Evolutionary conservation across 202 grass and related monocot genomes (phyloP).

Genomic region (Dendrocalamus latiflorus): DNA sequence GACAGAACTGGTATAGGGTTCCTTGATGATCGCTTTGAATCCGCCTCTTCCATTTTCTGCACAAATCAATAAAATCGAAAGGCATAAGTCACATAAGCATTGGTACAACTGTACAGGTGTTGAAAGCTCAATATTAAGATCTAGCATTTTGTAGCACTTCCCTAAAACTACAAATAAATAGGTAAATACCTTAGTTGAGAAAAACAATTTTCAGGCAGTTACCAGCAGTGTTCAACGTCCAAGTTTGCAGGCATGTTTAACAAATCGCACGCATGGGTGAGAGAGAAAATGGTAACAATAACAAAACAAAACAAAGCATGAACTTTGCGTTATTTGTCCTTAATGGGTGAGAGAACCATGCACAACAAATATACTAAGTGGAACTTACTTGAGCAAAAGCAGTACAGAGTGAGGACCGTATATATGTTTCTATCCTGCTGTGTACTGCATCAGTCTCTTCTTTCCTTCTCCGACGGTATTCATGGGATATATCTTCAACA

Average conservation of each 20-base stretch:
- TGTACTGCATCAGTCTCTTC: slow-evolving; percentile 70
- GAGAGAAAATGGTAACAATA: not conserved
- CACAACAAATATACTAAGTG: not conserved
- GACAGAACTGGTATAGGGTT: slow-evolving; percentile 71
- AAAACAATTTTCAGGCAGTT: not conserved
- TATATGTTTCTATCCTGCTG: slow-evolving; percentile 80
- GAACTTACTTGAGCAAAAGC: slow-evolving; percentile 90
- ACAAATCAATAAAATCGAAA: slow-evolving; percentile 34
- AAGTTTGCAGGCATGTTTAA: slow-evolving; percentile 25
- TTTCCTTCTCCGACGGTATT: slow-evolving; percentile 77
- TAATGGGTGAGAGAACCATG: not conserved
- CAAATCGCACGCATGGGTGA: not conserved
- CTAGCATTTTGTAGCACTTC: not conserved
- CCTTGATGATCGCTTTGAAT: slow-evolving; percentile 70
- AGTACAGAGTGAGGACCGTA: slow-evolving; percentile 81
- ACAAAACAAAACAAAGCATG: not conserved
- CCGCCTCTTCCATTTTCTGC: slow-evolving; percentile 96
- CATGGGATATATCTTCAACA: slow-evolving; percentile 92
- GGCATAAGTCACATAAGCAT: slow-evolving; percentile 24
- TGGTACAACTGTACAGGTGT: not conserved
- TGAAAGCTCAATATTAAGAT: not conserved
- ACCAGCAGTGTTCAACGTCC: not conserved
- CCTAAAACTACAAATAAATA: not conserved
- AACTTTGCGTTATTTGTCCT: not conserved
- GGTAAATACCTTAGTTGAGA: not conserved